phyloP scores from a whole-genome alignment of 2,329 filamentous ascomycete genomes.

The Aureobasidium melanogenum region DNA sequence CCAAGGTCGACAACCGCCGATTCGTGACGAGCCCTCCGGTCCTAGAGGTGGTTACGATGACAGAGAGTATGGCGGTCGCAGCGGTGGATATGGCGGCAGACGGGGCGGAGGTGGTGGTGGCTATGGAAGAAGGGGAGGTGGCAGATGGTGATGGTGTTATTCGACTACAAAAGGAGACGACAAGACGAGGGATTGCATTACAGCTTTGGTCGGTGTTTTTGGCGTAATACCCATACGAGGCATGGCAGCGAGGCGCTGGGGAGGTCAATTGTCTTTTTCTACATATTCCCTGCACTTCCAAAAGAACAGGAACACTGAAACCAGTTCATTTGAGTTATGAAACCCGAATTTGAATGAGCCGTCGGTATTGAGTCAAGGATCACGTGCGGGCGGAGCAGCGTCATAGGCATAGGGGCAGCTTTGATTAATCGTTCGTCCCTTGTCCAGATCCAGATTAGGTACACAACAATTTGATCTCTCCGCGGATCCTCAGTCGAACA shows the following conservation, averaged over 20 bases:
- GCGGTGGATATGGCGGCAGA: constrained; percentile 41
- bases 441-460: background rate
- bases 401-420: constrained; percentile 9
- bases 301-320: background rate
- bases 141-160: constrained; percentile 11
- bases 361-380: background rate
- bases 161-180: constrained; percentile 4
- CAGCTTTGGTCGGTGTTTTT: constrained; percentile 7
- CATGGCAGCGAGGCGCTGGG: constrained; percentile 12
- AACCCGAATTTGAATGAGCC: background rate
- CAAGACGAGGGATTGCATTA: background rate
- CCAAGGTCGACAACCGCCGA: constrained; percentile 58
- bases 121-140: constrained; percentile 17
- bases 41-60: constrained; percentile 36
- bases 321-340: background rate
- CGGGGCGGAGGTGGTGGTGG: constrained; percentile 29
- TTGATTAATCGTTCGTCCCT: background rate
- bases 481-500: background rate
- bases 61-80: constrained; percentile 23
- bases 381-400: background rate
- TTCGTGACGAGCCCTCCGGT: constrained; percentile 41
- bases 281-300: background rate
- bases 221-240: constrained; percentile 6
- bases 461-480: background rate
- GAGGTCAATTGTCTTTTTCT: background rate